Conservation (phyloP, 192 early-diverging fungal genomes). For the Powellomyces hirtus region DNA sequence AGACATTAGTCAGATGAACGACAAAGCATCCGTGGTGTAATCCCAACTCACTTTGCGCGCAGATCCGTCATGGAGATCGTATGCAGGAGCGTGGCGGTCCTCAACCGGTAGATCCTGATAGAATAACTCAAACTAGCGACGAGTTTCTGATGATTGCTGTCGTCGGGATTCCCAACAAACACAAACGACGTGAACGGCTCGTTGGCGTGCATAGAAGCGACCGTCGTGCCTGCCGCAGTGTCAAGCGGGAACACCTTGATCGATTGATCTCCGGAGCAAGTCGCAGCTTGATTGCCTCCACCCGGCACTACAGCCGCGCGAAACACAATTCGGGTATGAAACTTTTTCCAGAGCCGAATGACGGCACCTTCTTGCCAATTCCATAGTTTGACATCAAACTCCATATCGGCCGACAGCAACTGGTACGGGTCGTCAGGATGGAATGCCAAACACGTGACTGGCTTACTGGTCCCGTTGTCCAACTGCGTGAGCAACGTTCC, state of each 20-base stretch:
- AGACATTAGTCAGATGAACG: neutral
- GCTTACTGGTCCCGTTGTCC: slow-evolving; percentile 53
- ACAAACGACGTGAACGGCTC: slow-evolving; percentile 59
- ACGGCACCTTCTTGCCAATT: slow-evolving; percentile 41
- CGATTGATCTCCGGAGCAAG: slow-evolving; percentile 57
- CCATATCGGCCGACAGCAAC: slow-evolving; percentile 53
- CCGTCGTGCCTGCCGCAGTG: neutral
- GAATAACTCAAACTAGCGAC: slow-evolving; percentile 47
- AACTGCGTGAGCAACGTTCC: slow-evolving; percentile 41
- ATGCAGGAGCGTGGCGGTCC: slow-evolving; percentile 46
- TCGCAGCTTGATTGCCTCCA: slow-evolving; percentile 39
- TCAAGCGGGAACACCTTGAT: slow-evolving; percentile 47
- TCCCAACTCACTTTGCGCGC: slow-evolving; percentile 26
- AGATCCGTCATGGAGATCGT: slow-evolving; percentile 44
- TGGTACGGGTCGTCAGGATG: slow-evolving; percentile 38
- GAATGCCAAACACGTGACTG: slow-evolving; percentile 40
- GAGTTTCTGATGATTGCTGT: slow-evolving; percentile 37
- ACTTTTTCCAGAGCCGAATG: slow-evolving; percentile 46
- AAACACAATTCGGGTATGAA: slow-evolving; percentile 52
- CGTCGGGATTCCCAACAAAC: slow-evolving; percentile 41
- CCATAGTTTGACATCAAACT: slow-evolving; percentile 61
- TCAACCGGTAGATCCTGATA: slow-evolving; percentile 50
- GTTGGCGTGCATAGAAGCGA: slow-evolving; percentile 50
- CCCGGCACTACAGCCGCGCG: slow-evolving; percentile 40
- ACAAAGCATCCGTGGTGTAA: neutral